Percentiles rank a stretch among this genome's conserved stretches.
phyloP scores from a whole-genome alignment of 257 asterid genomes.

The Fraxinus americana region DNA sequence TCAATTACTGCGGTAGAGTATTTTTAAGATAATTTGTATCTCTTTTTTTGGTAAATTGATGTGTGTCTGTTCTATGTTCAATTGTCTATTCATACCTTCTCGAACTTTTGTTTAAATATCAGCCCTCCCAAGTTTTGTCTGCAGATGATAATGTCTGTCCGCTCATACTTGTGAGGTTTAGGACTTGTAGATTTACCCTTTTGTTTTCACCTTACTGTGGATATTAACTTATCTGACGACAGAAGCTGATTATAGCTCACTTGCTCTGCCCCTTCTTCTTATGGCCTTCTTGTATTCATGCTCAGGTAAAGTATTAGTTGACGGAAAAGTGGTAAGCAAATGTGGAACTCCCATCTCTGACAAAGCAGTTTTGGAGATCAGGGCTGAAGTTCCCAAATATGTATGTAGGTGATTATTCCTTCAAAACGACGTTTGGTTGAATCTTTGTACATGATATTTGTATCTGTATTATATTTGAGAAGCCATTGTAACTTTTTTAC shows the following conservation, averaged over 20 bases:
- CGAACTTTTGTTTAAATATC: neutral
- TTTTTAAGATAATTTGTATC: neutral
- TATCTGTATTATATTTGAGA: constrained; percentile 7
- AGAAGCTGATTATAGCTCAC: constrained; percentile 10
- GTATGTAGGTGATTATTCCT: constrained; percentile 95
- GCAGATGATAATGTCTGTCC: neutral
- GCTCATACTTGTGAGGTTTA: constrained; percentile 1
- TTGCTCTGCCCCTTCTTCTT: constrained; percentile 7
- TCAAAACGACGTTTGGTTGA: constrained; percentile 12
- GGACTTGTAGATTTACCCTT: constrained; percentile 13
- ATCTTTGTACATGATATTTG: neutral
- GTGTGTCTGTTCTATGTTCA: neutral
- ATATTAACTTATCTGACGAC: constrained; percentile 5
- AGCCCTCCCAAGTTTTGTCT: neutral
- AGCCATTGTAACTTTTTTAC: constrained; percentile 14
- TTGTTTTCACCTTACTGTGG: constrained; percentile 1
- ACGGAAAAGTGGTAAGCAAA: constrained; percentile 86
- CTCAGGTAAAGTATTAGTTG: constrained; percentile 91
- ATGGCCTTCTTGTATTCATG: constrained; percentile 7
- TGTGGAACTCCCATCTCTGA: constrained; percentile 90
- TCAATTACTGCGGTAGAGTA: neutral
- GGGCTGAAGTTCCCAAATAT: constrained; percentile 96
- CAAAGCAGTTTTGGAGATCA: constrained; percentile 81
- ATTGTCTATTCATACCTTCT: neutral
- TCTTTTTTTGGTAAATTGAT: neutral